These are phyloP conservation scores for Agaricus blazei DNA, from an alignment of 768 basidiomycete genomes.

Conservation along the genomic window DNA sequence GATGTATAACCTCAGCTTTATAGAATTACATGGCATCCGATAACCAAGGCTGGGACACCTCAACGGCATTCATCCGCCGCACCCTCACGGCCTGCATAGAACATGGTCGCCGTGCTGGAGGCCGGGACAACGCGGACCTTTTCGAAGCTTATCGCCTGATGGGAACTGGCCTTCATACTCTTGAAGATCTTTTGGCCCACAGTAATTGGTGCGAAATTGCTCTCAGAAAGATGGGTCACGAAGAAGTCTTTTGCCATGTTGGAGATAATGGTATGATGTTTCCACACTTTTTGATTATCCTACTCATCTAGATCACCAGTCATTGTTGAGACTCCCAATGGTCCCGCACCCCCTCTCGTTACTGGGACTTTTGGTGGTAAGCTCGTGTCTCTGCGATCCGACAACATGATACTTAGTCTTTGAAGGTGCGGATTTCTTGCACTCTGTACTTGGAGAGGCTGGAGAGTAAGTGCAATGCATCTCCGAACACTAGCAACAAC, in stretches of 20 bases:
- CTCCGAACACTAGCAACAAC: background rate
- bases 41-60: slow-evolving; percentile 67
- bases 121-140: slow-evolving; percentile 48
- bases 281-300: background rate
- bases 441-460: slow-evolving; percentile 61
- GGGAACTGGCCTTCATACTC: slow-evolving; percentile 61
- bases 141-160: slow-evolving; percentile 70
- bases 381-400: slow-evolving; percentile 8
- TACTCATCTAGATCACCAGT: slow-evolving; percentile 18
- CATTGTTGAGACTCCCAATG: slow-evolving; percentile 47
- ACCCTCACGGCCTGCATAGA: slow-evolving; percentile 64
- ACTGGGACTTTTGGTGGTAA: slow-evolving; percentile 63
- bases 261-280: slow-evolving; percentile 47
- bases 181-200: slow-evolving; percentile 76
- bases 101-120: slow-evolving; percentile 51
- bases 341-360: slow-evolving; percentile 55
- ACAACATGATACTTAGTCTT: background rate
- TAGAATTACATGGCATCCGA: slow-evolving; percentile 80
- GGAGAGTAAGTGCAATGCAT: slow-evolving; percentile 41
- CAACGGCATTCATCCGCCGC: slow-evolving; percentile 60
- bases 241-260: slow-evolving; percentile 75
- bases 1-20: background rate
- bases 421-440: slow-evolving; percentile 54
- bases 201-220: slow-evolving; percentile 78
- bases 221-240: slow-evolving; percentile 62